Percentiles rank a stretch among this genome's conserved stretches.
Conservation (phyloP, 78 protist species). For the Kipferlia bialata region DNA sequence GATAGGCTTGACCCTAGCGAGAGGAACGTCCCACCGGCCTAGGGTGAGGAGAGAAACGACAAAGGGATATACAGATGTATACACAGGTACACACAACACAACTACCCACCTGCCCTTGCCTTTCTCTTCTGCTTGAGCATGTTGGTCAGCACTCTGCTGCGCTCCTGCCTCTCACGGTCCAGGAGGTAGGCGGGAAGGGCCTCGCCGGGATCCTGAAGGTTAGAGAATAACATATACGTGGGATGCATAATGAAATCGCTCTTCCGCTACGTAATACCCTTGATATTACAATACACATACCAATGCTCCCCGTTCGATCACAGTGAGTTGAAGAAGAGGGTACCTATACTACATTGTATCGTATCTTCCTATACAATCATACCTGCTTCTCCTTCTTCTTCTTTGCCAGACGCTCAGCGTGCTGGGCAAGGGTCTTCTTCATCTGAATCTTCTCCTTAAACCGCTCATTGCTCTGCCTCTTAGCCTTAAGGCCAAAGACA, state of each 20-base stretch:
- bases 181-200: slow-evolving; percentile 20
- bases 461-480: slow-evolving; percentile 12
- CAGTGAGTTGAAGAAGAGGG: too few species aligned
- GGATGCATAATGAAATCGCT: too few species aligned
- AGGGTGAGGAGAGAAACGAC: too few species aligned
- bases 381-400: background rate
- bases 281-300: too few species aligned
- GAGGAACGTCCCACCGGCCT: slow-evolving; percentile 66
- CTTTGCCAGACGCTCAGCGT: background rate
- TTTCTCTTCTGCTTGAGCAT: slow-evolving; percentile 22
- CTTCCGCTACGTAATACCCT: too few species aligned
- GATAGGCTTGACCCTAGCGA: slow-evolving; percentile 81
- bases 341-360: too few species aligned
- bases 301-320: too few species aligned
- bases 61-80: too few species aligned
- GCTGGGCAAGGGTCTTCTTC: background rate
- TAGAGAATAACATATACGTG: too few species aligned
- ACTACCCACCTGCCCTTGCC: slow-evolving; percentile 13
- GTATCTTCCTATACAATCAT: too few species aligned
- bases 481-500: slow-evolving; percentile 12
- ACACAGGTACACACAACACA: too few species aligned
- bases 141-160: slow-evolving; percentile 10
- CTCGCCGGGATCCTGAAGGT: slow-evolving; percentile 4
- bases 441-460: slow-evolving; percentile 17
- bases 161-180: background rate